Evolutionary conservation across 2,329 filamentous ascomycete species (phyloP), one percentile per base, ranked within the genome.

Genomic region (Diaporthe ampelina): DNA sequence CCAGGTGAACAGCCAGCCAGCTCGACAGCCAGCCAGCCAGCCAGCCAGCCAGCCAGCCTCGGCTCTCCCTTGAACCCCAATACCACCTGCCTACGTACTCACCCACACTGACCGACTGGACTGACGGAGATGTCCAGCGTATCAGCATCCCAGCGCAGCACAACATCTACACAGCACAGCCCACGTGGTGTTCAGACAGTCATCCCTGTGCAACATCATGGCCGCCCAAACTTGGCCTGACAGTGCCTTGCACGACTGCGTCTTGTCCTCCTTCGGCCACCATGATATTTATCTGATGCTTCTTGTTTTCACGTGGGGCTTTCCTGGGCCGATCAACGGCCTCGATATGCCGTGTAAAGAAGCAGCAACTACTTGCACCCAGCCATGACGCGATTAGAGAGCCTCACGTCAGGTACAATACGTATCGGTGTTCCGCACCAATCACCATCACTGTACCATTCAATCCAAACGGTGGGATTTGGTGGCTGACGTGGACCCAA

Each of bases 401-500:
- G 63, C 63, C 63, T 68, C 63, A 68, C 63, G 48, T 40, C 63
- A 68, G 63, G 63, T 68, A 68, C 63, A 29, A 24, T 26, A 11
- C 4, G 48, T 52, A 52, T 54, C 63, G 32, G 32, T 40, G 32
- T 68, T 19, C 63, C 48, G 32, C 45, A 26, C 63, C 63, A 68
- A 68, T 68, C 63, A 40, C 4, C 32, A 40, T 26, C 48, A 26
- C 32, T 24, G 63, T 54, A 29, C 63, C 32, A 19, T 37, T 29
- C n/a, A 54, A 17, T 10, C n/a, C 63, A 68, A 35, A 19, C n/a
- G 50, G 63, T 52, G 63, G 45, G n/a, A 37, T 68, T 54, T 54
- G 63, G 63, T 68, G 63, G 61, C 63, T 68, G 63, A 68, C 63
- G 63, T 68, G 63, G 48, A 40, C 21, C 48, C 32, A 54, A 54